phyloP scores from a whole-genome alignment of 805 yeast genomes.

The Saccharomycopsis vini region DNA sequence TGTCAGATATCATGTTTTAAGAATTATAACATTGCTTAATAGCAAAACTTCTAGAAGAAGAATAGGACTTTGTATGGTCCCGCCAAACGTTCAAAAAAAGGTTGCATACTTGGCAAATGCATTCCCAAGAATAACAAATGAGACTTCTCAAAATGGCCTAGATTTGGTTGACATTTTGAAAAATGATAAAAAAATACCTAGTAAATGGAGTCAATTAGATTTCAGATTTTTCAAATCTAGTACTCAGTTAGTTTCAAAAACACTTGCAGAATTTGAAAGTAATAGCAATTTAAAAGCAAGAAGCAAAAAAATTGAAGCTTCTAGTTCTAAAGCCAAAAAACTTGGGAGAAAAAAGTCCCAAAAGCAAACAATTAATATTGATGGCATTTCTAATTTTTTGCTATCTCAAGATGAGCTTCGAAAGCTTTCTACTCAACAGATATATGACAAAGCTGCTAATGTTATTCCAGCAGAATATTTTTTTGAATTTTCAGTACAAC shows the following conservation, averaged over 20 bases:
- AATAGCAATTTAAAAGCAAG: constrained; percentile 15
- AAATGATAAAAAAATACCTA: constrained; percentile 38
- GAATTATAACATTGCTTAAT: constrained; percentile 8
- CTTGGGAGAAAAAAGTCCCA: constrained; percentile 20
- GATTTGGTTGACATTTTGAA: constrained; percentile 40
- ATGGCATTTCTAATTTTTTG: constrained; percentile 41
- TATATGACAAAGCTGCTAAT: constrained; percentile 51
- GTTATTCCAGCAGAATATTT: constrained; percentile 52
- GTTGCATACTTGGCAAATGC: constrained; percentile 26
- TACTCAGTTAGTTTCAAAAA: not conserved
- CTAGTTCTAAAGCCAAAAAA: constrained; percentile 20
- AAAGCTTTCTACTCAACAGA: constrained; percentile 47
- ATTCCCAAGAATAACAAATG: constrained; percentile 23
- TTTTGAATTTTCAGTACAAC: constrained; percentile 53
- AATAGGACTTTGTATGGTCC: not conserved
- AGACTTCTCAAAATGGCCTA: constrained; percentile 16
- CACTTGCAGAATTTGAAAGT: too few species aligned
- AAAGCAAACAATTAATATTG: constrained; percentile 20
- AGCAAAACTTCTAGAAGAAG: not conserved
- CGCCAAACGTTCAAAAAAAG: constrained; percentile 2
- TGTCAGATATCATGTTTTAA: constrained; percentile 8
- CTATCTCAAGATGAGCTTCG: constrained; percentile 50
- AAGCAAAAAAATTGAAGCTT: constrained; percentile 3
- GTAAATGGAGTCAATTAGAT: constrained; percentile 45
- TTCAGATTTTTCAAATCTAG: constrained; percentile 41